Conservation (phyloP, 306 rosid genomes). For the Vigna reflexopilosa region DNA sequence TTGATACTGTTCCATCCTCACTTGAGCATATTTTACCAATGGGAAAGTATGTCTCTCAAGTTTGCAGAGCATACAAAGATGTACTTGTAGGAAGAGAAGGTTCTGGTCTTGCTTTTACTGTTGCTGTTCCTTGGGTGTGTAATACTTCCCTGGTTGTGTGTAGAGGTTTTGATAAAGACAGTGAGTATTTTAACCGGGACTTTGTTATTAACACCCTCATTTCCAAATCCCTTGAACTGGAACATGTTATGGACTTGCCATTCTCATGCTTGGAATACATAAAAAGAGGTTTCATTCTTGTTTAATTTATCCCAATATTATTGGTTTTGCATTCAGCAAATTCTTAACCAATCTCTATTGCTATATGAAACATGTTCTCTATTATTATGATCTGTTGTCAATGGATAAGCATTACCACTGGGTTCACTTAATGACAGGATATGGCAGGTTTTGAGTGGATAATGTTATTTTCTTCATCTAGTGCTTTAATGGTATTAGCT, state of each 20-base stretch:
- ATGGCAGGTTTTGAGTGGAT: background rate
- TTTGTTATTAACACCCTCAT: conserved; percentile 54
- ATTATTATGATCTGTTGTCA: background rate
- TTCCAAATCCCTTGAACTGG: conserved; percentile 80
- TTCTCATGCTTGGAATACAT: conserved; percentile 80
- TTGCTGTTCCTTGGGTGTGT: conserved; percentile 89
- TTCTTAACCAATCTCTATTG: conserved; percentile 5
- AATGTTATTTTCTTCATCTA: too few relatives aligned
- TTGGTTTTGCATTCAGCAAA: conserved; percentile 6
- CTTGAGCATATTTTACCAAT: conserved; percentile 63
- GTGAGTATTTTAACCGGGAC: conserved; percentile 47
- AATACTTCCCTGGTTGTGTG: conserved; percentile 86
- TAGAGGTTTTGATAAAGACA: conserved; percentile 60
- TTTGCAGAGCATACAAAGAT: conserved; percentile 77
- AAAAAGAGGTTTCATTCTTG: conserved; percentile 68
- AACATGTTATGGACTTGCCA: conserved; percentile 69
- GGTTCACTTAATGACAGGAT: background rate
- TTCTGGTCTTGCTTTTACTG: conserved; percentile 78
- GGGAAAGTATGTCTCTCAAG: conserved; percentile 70
- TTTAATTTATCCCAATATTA: conserved; percentile 37
- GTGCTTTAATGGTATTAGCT: too few relatives aligned
- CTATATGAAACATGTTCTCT: background rate
- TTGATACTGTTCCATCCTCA: conserved; percentile 59
- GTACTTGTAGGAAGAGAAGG: conserved; percentile 56
- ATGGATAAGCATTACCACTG: background rate